Evolutionary conservation across 2,329 filamentous ascomycete genomes (phyloP), one percentile per base, ranked within the genome.

Genomic region (Chalara sp.): DNA sequence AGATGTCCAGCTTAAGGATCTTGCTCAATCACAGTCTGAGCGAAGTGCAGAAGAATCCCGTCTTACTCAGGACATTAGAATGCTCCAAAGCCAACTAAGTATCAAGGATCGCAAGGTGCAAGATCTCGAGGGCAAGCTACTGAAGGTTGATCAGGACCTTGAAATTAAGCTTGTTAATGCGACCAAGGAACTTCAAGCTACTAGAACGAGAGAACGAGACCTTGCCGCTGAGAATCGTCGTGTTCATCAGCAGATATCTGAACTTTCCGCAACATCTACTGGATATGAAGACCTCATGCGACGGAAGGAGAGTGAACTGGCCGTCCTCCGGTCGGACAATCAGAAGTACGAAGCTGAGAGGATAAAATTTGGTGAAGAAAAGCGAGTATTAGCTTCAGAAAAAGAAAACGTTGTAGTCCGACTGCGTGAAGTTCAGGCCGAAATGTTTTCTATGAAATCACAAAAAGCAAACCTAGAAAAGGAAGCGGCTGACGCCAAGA

Each of bases 211-310:
- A 57, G 83, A 95, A 61, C 83, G 85, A 48, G 84, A 89, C 21
- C 77, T 96, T 1, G 68, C 83, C 2, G 82, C 85, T 5, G 92
- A 99, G 64, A 95, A 95, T 59, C 80, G 83, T 10, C 83, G 87
- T 43, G 81, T 95, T 44, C 86, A 95, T 49, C 81, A 90, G 60
- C 90, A 96, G 62, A 83, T 99, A 48, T 80, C 87, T 0, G 84
- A 96, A 58, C 74, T 99, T 13, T 93, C 93, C 0, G 84, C 89
- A 46, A 96, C 92, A 0, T 96, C 92, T 1, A 95, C 90, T 0
- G 89, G 91, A 63, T 97, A 96, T 58, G 93, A 99, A 68, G 92
- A 97, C 61, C 79, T 97, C 42, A 86, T 99, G 29, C 81, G 90
- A 29, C 85, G 87, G 53, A 99, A 97, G 67, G 93, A 99, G 65